These are phyloP conservation scores for Metschnikowia amazonensis DNA, from an alignment of 805 yeast genomes.

Conservation along the genomic window DNA sequence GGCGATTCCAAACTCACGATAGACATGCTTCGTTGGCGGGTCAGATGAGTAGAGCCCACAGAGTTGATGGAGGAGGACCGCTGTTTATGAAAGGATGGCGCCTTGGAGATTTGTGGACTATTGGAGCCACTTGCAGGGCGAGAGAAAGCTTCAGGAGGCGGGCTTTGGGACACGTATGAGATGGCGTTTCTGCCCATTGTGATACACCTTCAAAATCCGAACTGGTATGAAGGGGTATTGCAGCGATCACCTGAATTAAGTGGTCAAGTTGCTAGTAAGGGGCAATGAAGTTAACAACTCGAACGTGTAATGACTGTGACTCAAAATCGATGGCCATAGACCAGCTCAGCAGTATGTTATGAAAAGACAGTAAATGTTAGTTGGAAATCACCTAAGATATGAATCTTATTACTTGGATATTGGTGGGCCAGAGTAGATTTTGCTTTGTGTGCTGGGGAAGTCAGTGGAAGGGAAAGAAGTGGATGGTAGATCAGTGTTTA, in stretches of 20 bases:
- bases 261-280: not conserved
- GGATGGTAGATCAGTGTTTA: not conserved
- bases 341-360: not conserved
- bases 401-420: not conserved
- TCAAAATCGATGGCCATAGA: not conserved
- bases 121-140: constrained; percentile 1
- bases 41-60: constrained; percentile 25
- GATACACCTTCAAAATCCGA: not conserved
- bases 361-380: not conserved
- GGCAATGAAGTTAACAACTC: not conserved
- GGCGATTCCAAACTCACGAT: constrained; percentile 38
- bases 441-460: not conserved
- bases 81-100: constrained; percentile 17
- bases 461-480: not conserved
- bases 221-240: not conserved
- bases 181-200: not conserved
- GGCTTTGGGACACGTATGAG: constrained; percentile 4
- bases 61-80: constrained; percentile 35
- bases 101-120: constrained; percentile 2
- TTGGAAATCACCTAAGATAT: not conserved
- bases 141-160: constrained; percentile 2
- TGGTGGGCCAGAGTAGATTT: not conserved
- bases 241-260: not conserved
- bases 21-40: constrained; percentile 31
- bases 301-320: not conserved